These are phyloP conservation scores for Actinomortierella ambigua DNA, from an alignment of 371 early-diverging fungal genomes.

Conservation along the genomic window DNA sequence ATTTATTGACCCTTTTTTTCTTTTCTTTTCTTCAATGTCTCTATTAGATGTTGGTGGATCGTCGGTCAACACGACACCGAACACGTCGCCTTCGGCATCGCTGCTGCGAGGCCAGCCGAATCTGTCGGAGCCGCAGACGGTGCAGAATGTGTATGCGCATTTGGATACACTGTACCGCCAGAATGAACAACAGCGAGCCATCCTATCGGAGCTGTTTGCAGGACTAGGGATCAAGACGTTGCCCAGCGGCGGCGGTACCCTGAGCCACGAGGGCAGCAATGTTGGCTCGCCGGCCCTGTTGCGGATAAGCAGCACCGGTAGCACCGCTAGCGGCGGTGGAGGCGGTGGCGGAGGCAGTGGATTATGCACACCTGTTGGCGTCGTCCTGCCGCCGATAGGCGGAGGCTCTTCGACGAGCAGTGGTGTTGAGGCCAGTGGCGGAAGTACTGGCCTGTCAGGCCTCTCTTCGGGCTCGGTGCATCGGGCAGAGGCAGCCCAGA, in stretches of 20 bases:
- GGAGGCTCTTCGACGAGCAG: no score
- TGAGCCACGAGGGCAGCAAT: neutral
- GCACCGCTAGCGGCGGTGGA: neutral
- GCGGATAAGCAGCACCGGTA: neutral
- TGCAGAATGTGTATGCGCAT: constrained; percentile 19
- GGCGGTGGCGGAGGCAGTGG: neutral
- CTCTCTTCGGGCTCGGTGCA: constrained; percentile 14
- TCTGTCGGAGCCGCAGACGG: constrained; percentile 20
- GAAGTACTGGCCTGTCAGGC: no score
- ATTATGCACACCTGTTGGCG: neutral
- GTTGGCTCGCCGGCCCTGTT: neutral
- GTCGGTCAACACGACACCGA: constrained; percentile 23
- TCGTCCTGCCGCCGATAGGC: neutral
- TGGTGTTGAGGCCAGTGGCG: no score
- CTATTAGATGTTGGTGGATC: constrained; percentile 13
- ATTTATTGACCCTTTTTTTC: neutral
- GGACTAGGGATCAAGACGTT: constrained; percentile 34
- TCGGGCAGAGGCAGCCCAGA: constrained; percentile 26
- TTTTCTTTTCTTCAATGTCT: neutral
- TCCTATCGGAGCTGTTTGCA: constrained; percentile 29
- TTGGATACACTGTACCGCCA: constrained; percentile 38
- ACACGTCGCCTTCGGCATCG: constrained; percentile 38
- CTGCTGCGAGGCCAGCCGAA: constrained; percentile 28
- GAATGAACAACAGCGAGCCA: constrained; percentile 38
- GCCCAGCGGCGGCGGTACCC: neutral